phyloP scores from a whole-genome alignment of 495 filamentous ascomycete species.

The Aspergillus mulundensis region DNA sequence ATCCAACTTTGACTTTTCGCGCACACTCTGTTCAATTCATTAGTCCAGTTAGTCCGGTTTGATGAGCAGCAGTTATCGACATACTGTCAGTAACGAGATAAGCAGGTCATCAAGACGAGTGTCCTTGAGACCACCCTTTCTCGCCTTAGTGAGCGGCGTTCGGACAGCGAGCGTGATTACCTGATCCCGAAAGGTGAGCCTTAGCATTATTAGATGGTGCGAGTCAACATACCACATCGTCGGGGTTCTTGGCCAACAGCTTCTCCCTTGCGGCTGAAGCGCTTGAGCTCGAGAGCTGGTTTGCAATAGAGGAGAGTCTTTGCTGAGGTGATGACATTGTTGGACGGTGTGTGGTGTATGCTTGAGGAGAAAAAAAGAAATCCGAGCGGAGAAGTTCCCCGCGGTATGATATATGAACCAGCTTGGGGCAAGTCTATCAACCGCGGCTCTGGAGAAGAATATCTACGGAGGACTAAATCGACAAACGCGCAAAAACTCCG shows the following conservation, averaged over 20 bases:
- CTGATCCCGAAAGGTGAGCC: conserved; percentile 16
- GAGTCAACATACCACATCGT: conserved; percentile 40
- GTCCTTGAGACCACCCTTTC: conserved; percentile 89
- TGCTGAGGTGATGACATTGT: conserved; percentile 44
- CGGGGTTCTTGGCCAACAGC: conserved; percentile 37
- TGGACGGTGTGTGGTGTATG: background rate
- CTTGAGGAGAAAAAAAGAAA: background rate
- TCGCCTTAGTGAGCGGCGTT: conserved; percentile 73
- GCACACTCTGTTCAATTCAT: conserved; percentile 39
- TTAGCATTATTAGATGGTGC: background rate
- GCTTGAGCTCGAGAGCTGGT: conserved; percentile 32
- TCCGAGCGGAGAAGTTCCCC: background rate
- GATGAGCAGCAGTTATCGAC: conserved; percentile 18
- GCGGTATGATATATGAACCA: conserved; percentile 2
- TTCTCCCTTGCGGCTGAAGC: conserved; percentile 30
- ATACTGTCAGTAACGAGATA: conserved; percentile 71
- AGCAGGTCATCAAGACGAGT: conserved; percentile 78
- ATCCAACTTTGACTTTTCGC: conserved; percentile 71
- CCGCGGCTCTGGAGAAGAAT: conserved; percentile 16
- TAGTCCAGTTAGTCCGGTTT: background rate
- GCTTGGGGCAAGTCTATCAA: conserved; percentile 9
- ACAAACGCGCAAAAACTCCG: no score
- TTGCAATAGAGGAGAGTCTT: conserved; percentile 37
- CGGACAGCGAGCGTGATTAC: conserved; percentile 83
- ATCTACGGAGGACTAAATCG: no score